These are phyloP conservation scores for Coemansia sp. DNA, from an alignment of 192 early-diverging fungal species.

Conservation along the genomic window DNA sequence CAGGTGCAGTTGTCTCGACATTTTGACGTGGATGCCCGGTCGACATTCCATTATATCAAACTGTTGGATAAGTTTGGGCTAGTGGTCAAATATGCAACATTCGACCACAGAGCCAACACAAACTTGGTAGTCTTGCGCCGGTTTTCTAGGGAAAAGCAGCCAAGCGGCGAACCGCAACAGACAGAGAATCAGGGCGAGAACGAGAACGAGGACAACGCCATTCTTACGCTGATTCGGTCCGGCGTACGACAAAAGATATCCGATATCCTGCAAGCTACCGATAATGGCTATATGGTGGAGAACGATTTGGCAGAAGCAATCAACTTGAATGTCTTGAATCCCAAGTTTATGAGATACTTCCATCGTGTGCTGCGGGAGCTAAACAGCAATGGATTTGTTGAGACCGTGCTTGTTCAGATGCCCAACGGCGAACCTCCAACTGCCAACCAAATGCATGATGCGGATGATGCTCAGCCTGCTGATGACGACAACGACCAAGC, in stretches of 20 bases:
- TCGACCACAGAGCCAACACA: constrained; percentile 25
- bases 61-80: constrained; percentile 33
- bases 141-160: constrained; percentile 1
- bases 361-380: constrained; percentile 24
- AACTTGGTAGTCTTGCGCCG: constrained; percentile 40
- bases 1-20: constrained; percentile 25
- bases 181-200: neutral
- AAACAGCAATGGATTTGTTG: constrained; percentile 9
- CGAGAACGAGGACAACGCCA: neutral
- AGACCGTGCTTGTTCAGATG: constrained; percentile 28
- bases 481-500: neutral
- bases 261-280: constrained; percentile 18
- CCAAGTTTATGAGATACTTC: constrained; percentile 25
- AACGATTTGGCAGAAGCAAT: constrained; percentile 30
- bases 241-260: constrained; percentile 14
- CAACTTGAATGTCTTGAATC: constrained; percentile 25
- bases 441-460: neutral
- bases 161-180: neutral
- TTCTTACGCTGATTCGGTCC: constrained; percentile 11
- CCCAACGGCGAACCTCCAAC: constrained; percentile 6
- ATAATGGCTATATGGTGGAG: constrained; percentile 31
- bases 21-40: constrained; percentile 28
- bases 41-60: constrained; percentile 41
- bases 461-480: neutral
- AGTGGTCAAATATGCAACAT: constrained; percentile 22